phyloP scores from a whole-genome alignment of 164 flowering plant species.

The Vitis riparia region DNA sequence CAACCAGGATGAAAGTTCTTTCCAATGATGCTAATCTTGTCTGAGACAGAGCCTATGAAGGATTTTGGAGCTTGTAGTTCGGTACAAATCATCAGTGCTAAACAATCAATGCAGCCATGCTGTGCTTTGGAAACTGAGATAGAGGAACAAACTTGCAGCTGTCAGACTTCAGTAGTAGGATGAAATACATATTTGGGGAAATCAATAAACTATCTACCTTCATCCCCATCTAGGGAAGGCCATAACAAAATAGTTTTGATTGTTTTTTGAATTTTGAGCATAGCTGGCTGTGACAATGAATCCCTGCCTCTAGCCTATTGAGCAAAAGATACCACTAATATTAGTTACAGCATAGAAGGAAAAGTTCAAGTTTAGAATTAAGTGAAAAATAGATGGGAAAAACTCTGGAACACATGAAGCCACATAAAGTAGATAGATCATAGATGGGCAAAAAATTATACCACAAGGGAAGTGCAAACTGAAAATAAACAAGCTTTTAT shows the following conservation, averaged over 20 bases:
- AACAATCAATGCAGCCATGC: slow-evolving; percentile 89
- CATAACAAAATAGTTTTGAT: slow-evolving; percentile 55
- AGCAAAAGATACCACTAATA: background rate
- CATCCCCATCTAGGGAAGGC: slow-evolving; percentile 65
- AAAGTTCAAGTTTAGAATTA: background rate
- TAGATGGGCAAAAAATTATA: slow-evolving; percentile 23
- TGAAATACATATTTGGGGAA: background rate
- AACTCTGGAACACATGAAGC: background rate
- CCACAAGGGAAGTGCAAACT: slow-evolving; percentile 80
- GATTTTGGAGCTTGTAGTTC: slow-evolving; percentile 52
- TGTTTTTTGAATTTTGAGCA: slow-evolving; percentile 42
- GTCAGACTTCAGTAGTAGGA: slow-evolving; percentile 6
- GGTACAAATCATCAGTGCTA: slow-evolving; percentile 80
- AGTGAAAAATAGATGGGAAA: background rate
- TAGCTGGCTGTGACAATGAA: slow-evolving; percentile 37
- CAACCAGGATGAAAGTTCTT: slow-evolving; percentile 21
- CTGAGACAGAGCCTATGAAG: slow-evolving; percentile 14
- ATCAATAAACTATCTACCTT: slow-evolving; percentile 41
- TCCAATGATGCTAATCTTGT: slow-evolving; percentile 10
- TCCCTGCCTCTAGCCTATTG: slow-evolving; percentile 55
- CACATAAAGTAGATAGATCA: background rate
- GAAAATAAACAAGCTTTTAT: slow-evolving; percentile 81
- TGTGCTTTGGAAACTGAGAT: slow-evolving; percentile 78
- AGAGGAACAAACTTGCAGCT: slow-evolving; percentile 1
- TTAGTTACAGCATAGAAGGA: background rate